phyloP scores from a whole-genome alignment of 805 yeast genomes.

The Candida endomychidarum region DNA sequence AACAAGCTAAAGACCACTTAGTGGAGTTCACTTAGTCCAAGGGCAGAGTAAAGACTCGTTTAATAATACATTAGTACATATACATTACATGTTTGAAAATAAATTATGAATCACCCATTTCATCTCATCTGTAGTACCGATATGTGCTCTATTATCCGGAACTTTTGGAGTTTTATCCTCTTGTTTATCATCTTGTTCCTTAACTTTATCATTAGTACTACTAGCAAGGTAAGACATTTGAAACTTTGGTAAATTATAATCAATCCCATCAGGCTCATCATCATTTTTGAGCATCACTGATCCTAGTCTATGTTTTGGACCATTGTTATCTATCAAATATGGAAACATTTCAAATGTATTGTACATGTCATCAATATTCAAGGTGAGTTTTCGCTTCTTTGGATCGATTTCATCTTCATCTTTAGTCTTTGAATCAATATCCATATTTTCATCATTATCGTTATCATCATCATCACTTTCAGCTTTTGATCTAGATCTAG shows the following conservation, averaged over 20 bases:
- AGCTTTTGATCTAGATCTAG: slow-evolving; percentile 16
- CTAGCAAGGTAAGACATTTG: slow-evolving; percentile 11
- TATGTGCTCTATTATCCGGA: slow-evolving; percentile 29
- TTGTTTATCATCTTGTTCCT: slow-evolving; percentile 7
- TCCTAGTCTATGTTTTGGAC: slow-evolving; percentile 54
- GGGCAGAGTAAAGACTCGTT: too few relatives aligned
- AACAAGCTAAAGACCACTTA: background rate
- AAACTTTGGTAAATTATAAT: slow-evolving; percentile 29
- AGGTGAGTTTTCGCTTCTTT: slow-evolving; percentile 25
- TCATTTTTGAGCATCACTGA: slow-evolving; percentile 57
- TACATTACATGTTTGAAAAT: slow-evolving; percentile 37
- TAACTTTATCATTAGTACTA: slow-evolving; percentile 8
- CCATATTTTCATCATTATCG: slow-evolving; percentile 5
- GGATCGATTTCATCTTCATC: slow-evolving; percentile 14
- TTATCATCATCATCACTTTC: slow-evolving; percentile 15
- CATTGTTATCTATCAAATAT: slow-evolving; percentile 65
- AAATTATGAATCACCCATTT: slow-evolving; percentile 72
- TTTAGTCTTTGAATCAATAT: background rate
- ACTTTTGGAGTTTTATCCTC: slow-evolving; percentile 9
- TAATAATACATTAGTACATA: slow-evolving; percentile 6
- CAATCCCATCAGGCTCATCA: slow-evolving; percentile 42
- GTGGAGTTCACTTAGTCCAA: too few relatives aligned
- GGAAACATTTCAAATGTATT: slow-evolving; percentile 67
- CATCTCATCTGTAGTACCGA: slow-evolving; percentile 66
- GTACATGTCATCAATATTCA: slow-evolving; percentile 66